These are phyloP conservation scores for Prunus campanulata DNA, from an alignment of 306 rosid genomes.

Conservation along the genomic window DNA sequence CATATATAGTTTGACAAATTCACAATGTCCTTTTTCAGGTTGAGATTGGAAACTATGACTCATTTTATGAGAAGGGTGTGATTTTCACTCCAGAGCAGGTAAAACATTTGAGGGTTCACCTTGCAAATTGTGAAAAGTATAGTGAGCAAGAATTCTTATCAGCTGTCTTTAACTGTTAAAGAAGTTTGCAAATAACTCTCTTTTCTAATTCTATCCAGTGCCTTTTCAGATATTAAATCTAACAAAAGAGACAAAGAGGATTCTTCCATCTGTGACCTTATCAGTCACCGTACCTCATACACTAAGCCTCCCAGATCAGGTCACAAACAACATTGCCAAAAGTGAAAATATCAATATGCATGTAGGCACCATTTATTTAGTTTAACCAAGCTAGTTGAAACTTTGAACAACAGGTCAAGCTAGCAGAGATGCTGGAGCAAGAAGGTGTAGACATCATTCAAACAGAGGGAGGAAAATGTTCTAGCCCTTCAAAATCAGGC, in stretches of 20 bases:
- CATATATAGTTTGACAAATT: conserved; percentile 1
- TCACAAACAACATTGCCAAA: conserved; percentile 23
- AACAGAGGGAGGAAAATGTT: conserved; percentile 94
- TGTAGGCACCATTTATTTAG: neutral
- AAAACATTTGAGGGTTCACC: neutral
- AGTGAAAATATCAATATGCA: neutral
- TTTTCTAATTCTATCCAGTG: neutral
- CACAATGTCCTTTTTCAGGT: conserved; percentile 44
- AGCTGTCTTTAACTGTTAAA: too few species aligned
- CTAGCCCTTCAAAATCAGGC: conserved; percentile 76
- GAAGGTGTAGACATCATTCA: conserved; percentile 89
- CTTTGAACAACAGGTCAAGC: conserved; percentile 60
- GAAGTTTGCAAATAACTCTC: neutral
- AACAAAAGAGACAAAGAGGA: conserved; percentile 70
- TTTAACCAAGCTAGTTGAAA: conserved; percentile 2
- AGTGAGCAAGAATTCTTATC: neutral
- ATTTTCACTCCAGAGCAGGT: conserved; percentile 85
- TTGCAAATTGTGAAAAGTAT: neutral
- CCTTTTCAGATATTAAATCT: conserved; percentile 61
- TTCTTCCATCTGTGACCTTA: conserved; percentile 69
- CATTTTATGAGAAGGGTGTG: conserved; percentile 76
- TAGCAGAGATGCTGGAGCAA: conserved; percentile 77
- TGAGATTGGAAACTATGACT: conserved; percentile 93
- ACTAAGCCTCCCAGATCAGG: conserved; percentile 93
- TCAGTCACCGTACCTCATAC: conserved; percentile 96